Conservation (phyloP, 2,329 filamentous ascomycete species). For the Penicillium sp. region DNA sequence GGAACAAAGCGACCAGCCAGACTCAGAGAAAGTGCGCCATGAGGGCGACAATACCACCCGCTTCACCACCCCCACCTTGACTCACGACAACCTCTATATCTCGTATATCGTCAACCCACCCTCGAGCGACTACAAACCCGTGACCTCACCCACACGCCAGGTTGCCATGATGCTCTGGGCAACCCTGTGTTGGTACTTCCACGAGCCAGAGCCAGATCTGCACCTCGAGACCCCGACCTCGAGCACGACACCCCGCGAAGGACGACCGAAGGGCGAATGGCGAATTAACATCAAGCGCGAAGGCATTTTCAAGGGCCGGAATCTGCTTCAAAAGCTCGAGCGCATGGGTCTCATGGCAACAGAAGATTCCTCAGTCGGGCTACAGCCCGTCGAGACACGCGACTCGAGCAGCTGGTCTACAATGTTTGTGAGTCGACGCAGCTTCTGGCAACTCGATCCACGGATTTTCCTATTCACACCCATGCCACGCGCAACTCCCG, state of each 20-base stretch:
- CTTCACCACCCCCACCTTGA: constrained; percentile 73
- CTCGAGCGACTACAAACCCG: constrained; percentile 73
- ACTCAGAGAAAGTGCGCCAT: constrained; percentile 17
- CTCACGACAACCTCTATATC: constrained; percentile 81
- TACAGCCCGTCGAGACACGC: constrained; percentile 58
- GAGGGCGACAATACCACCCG: constrained; percentile 40
- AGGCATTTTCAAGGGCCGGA: constrained; percentile 80
- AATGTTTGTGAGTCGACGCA: constrained; percentile 77
- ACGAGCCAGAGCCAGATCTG: constrained; percentile 71
- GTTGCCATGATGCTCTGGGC: constrained; percentile 97
- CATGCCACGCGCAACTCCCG: constrained; percentile 57
- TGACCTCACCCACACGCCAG: constrained; percentile 77
- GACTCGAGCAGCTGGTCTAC: constrained; percentile 66
- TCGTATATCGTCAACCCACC: constrained; percentile 86
- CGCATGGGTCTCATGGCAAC: constrained; percentile 83
- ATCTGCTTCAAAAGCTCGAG: constrained; percentile 85
- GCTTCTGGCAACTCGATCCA: constrained; percentile 91
- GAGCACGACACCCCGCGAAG: constrained; percentile 63
- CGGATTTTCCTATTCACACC: constrained; percentile 85
- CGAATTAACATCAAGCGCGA: constrained; percentile 78
- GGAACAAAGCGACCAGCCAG: constrained; percentile 18
- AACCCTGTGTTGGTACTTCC: constrained; percentile 96
- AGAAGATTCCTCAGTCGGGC: constrained; percentile 72
- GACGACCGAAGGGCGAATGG: constrained; percentile 82
- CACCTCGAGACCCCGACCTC: constrained; percentile 64